Evolutionary conservation across 345 rosid genomes (phyloP), one percentile per base, ranked within the genome.

Genomic region (Trapa incisa): DNA sequence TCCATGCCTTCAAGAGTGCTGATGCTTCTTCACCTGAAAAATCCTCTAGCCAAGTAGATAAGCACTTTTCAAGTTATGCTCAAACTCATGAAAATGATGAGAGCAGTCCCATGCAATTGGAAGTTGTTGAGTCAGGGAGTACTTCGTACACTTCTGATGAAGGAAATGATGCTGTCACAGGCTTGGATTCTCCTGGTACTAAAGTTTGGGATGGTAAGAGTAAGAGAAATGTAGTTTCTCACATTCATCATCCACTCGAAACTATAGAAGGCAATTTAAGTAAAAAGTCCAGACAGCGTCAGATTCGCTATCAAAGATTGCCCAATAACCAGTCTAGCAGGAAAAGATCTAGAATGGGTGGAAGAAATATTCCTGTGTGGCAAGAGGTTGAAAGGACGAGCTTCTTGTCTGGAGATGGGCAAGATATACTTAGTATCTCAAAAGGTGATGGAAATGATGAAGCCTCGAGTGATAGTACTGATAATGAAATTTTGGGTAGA

Each of bases 211-310:
- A 95, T 86, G 92, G 85, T 52, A 87, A 79, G 76, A 89, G 81
- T 33, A 91, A 91, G 69, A 89, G 92, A 85, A 91, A 85, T 72
- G 73, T 81, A 73, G 83, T 81, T 70, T 82, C 96, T 58, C 86
- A 71, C 67, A 87, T 95, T 76, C 99, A 86, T 78, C 99, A 91
- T 82, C 99, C 99, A 7, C 96, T 95, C 77, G 99, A 95, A 85
- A 82, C 82, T 80, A 79, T 80, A 75, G 81, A 73, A 60, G 80
- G 85, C 61, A 77, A 38, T 73, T 68, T 60, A 33, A 64, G 72
- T 52, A 84, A 80, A 80, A 88, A 73, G 73, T 77, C 77, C 54
- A 65, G 77, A 67, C 83, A 85, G 80, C 82, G 79, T 67, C 87
- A 73, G 65, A 78, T 77, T 71, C 83, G 64, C 35, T 73, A 82